Percentiles rank a stretch among this genome's conserved stretches.
Conservation (phyloP, 305 asterid genomes). For the Plantago coronopus region DNA sequence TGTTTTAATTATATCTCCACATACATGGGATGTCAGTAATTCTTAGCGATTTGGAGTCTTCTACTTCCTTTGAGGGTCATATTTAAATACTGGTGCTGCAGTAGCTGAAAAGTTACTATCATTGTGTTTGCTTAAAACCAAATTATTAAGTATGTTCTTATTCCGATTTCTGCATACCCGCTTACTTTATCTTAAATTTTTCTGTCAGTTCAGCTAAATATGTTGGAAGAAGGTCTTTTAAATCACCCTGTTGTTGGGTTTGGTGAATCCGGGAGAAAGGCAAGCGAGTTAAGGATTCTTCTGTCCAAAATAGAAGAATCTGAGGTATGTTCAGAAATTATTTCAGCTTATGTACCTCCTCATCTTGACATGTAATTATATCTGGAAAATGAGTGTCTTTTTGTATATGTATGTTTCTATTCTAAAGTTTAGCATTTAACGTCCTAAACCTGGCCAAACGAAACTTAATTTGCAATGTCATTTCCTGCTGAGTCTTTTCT, state of each 20-base stretch:
- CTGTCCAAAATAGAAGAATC: constrained; percentile 95
- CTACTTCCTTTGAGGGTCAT: constrained; percentile 19
- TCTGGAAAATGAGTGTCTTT: constrained; percentile 7
- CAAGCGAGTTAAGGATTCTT: constrained; percentile 78
- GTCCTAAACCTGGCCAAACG: constrained; percentile 7
- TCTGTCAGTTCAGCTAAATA: constrained; percentile 95
- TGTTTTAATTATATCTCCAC: constrained; percentile 4
- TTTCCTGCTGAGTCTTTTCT: constrained; percentile 15
- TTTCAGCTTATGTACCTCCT: constrained; percentile 2
- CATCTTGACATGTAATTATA: constrained; percentile 10
- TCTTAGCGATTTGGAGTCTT: constrained; percentile 12
- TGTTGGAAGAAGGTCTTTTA: constrained; percentile 96
- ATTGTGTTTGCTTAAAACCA: constrained; percentile 14
- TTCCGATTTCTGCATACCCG: constrained; percentile 10
- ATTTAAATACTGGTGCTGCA: constrained; percentile 14
- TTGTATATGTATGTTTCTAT: constrained; percentile 15
- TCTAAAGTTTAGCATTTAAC: constrained; percentile 16
- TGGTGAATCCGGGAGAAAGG: constrained; percentile 93
- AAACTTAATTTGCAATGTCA: constrained; percentile 12
- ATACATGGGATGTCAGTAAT: background rate
- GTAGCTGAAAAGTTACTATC: constrained; percentile 12
- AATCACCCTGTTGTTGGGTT: constrained; percentile 92
- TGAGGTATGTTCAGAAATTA: constrained; percentile 54
- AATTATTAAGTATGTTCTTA: constrained; percentile 18
- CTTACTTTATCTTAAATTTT: constrained; percentile 32